Base-by-base conservation (phyloP, 2,329 filamentous ascomycete genomes). In the Pseudogymnoascus sp. region DNA sequence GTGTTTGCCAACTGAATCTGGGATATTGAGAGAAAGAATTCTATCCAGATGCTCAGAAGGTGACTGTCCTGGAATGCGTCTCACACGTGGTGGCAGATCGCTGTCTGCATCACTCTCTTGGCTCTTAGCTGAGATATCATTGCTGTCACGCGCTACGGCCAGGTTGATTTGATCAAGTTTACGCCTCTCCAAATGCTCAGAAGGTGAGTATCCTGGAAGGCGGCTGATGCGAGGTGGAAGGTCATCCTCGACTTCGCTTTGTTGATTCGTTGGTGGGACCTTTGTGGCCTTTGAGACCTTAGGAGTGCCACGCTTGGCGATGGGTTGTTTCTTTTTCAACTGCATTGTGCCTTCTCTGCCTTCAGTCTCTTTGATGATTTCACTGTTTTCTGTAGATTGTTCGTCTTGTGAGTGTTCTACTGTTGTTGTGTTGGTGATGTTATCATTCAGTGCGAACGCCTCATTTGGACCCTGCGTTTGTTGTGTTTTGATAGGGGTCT, bases 41-140 rank as follows among this genome's bases (percentile, higher is more conserved):
- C 56, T 37, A 8, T 60, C 56, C 8, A 60, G 16, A 16, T 60
- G 56, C 34, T 60, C 56, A 60, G 56, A 60, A 38, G 56, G 56
- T 37, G 56, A 60, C 5, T 53, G 46, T 31, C 46, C 46, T 9
- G 46, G 46, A 31, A 53, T 53, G 25, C 46, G 46, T 16, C 25
- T 53, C 7, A 53, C 46, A 18, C 25, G 46, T 53, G 46, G 46
- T 34, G 46, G 14, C 25, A 53, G n/a, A 31, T 31, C 46, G 14
- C n/a, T 53, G n/a, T 53, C 23, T 11, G n/a, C 25, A 31, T 53
- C 46, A 18, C 25, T 53, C 46, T 53, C 14, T 12, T 53, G 46
- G 46, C 46, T 53, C 25, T 7, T 31, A 9, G n/a, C 14, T 9
- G n/a, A 53, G 25, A 12, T 31, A 1, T 12, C 46, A 53, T 53